Base-by-base conservation (phyloP, 495 filamentous ascomycete genomes). In the Penicillium crystallinum region DNA sequence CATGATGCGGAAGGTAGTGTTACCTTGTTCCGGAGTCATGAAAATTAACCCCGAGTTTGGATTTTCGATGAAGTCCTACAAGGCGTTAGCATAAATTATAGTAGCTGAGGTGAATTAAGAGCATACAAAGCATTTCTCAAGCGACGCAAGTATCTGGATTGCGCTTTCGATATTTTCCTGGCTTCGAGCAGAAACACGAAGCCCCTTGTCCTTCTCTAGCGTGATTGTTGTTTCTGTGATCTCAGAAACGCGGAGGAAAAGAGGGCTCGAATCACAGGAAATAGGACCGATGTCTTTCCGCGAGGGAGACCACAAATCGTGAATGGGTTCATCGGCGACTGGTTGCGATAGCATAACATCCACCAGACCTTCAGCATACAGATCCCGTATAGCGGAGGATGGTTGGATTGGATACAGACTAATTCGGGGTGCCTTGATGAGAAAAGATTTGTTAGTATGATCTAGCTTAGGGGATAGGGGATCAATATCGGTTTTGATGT, bases 1-100 rank as follows among this genome's bases (percentile, higher is more conserved):
- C 58, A 5, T 49, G 37, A 22, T 57, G 59, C 6, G 53, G 19
- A 19, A 39, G 11, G 15, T 40, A 31, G 22, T 17, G 12, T 22
- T n/a, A 3, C 40, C 25, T 3, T 6, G 35, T 5, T 38, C 11
- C 0, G 46, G 46, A 15, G 23, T 27, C 3, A 30, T 14, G 35
- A 49, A n/a, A 6, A 17, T 23, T 5, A 49, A 12, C 2, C 35
- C 25, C n/a, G 25, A 38, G 40, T 44, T 57, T 51, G 17, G 30
- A 30, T 14, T 49, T 54, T 35, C 45, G 22, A 49, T 50, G 9
- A 14, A 14, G 46, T 40, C 35, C 46, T 49, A 21, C 17, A 31
- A 15, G 10, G 7, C 30, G 22, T 49, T 21, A 49, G 17, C 46
- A 10, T 10, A 21, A 11, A 11, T 0, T 2, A 29, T 12, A 9